Base-by-base conservation (phyloP, 2,329 filamentous ascomycete genomes). In the Diaporthe velutina region DNA sequence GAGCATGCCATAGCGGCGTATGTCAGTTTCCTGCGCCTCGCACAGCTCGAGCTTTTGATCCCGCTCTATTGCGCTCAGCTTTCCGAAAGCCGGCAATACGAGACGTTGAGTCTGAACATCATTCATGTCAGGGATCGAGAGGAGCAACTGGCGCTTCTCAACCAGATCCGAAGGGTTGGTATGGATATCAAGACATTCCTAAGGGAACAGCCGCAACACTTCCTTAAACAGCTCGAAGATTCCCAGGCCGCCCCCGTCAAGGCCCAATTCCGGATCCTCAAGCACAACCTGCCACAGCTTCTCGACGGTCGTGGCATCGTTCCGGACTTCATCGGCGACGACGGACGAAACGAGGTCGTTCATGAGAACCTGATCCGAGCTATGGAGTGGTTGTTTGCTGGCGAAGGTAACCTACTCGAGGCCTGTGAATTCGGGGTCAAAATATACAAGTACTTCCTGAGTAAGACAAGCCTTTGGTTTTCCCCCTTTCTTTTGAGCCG, bases 61-160 rank as follows among this genome's bases (percentile, higher is more conserved):
- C 96, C 97, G 0, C 86, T 98, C 0, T 99, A 99, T 82, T 96
- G 94, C 76, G 95, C 95, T 12, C 93, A 95, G 79, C 87, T 99
- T 17, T 88, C 90, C 13, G 85, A 88, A 9, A 86, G 90, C 17
- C 89, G 93, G 76, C 89, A 90, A 76, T 92, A 95, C 78, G 89
- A 92, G 72, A 92, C 93, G 22, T 88, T 99, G 66, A 94, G 93
- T 74, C 90, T 91, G 70, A 93, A 97, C 73, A 85, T 98, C 73
- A 93, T 95, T 67, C 90, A 94, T 60, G 89, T 98, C 72, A 88
- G 89, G 38, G 90, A 94, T 57, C 83, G 87, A 10, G 86, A 90
- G 10, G 91, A 93, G 75, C 92, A 95, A 78, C 83, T 91, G 38
- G 87, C 90, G 50, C 90, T 94, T 79, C 89, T 98, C 71, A 90